These are phyloP conservation scores for Penicillium bialowiezense DNA, from an alignment of 495 filamentous ascomycete genomes.

Conservation along the genomic window DNA sequence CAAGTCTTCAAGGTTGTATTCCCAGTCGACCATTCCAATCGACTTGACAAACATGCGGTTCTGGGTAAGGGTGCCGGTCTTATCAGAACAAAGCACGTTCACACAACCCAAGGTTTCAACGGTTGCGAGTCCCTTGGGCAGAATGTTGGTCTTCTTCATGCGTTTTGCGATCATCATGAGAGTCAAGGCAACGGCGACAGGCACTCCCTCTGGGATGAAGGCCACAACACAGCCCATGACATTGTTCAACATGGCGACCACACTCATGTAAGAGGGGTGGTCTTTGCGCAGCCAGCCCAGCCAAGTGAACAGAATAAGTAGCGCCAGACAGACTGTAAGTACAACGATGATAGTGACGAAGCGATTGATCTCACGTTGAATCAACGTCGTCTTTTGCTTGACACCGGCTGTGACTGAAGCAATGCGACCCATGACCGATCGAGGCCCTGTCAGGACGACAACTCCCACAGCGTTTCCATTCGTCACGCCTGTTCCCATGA, in stretches of 20 bases:
- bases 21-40: constrained; percentile 34
- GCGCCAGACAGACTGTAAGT: constrained; percentile 50
- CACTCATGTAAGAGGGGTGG: constrained; percentile 64
- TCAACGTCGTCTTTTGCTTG: constrained; percentile 60
- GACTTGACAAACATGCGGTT: constrained; percentile 50
- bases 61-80: constrained; percentile 67
- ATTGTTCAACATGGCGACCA: constrained; percentile 62
- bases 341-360: constrained; percentile 64
- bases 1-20: constrained; percentile 24
- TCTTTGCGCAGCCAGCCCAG: constrained; percentile 58
- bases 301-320: constrained; percentile 59
- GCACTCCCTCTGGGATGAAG: constrained; percentile 71
- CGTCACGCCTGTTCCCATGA: constrained; percentile 68
- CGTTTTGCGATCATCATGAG: constrained; percentile 59
- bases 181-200: constrained; percentile 62
- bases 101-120: constrained; percentile 73
- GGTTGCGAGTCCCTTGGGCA: constrained; percentile 67
- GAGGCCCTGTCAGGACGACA: constrained; percentile 58
- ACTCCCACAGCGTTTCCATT: constrained; percentile 63
- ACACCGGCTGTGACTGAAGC: constrained; percentile 64
- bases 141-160: constrained; percentile 62
- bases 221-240: constrained; percentile 68
- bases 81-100: constrained; percentile 69
- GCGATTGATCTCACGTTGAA: constrained; percentile 64
- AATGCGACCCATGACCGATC: constrained; percentile 66